Conservation (phyloP, 2,329 filamentous ascomycete species). For the Colletotrichum brevisporum region DNA sequence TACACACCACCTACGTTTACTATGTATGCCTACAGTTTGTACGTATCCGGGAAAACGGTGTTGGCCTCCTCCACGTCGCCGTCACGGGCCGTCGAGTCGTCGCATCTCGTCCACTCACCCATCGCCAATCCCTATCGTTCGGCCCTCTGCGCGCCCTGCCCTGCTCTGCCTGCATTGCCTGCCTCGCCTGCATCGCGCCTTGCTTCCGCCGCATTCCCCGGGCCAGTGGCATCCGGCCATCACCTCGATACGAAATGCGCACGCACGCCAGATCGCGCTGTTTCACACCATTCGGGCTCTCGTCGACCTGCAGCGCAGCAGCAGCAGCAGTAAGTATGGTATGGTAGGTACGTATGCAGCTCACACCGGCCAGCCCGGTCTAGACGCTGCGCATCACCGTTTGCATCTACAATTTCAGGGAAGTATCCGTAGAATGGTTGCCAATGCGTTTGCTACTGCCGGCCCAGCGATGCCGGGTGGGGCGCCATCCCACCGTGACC, state of each 20-base stretch:
- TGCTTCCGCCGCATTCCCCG: slow-evolving; percentile 34
- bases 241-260: slow-evolving; percentile 23
- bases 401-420: neutral
- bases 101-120: slow-evolving; percentile 24
- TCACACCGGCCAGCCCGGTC: slow-evolving; percentile 11
- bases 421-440: too few relatives aligned
- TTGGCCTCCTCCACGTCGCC: slow-evolving; percentile 9
- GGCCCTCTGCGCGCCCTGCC: neutral
- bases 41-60: neutral
- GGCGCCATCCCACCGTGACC: too few relatives aligned
- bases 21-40: neutral
- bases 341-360: too few relatives aligned
- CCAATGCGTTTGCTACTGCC: too few relatives aligned
- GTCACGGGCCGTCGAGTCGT: slow-evolving; percentile 21
- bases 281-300: slow-evolving; percentile 20
- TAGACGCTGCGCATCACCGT: neutral
- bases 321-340: too few relatives aligned
- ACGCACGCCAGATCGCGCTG: slow-evolving; percentile 25
- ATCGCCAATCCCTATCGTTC: slow-evolving; percentile 27
- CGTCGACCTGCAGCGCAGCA: neutral
- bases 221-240: slow-evolving; percentile 17
- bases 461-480: too few relatives aligned
- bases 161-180: neutral
- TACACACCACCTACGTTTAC: too few relatives aligned
- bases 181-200: slow-evolving; percentile 21